Evolutionary conservation across 495 filamentous ascomycete genomes (phyloP), one percentile per base, ranked within the genome.

Genomic region (Hypomontagnella submonticulosa): DNA sequence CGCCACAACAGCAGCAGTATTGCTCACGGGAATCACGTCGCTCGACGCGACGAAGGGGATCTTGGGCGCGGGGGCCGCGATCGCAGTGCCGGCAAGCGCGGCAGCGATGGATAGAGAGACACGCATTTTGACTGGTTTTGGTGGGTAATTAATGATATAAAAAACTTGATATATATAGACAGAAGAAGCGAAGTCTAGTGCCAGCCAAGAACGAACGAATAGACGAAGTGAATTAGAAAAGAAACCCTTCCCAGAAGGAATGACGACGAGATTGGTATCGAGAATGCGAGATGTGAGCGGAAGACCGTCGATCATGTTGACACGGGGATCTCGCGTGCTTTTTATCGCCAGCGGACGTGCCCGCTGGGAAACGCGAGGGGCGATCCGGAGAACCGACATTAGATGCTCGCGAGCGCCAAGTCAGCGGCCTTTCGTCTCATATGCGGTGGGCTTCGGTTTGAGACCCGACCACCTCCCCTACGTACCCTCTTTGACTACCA

Each of bases 211-310:
- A 63, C 49, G 66, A 69, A 63, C 4, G 66, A 63, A 60, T 56
- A 15, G 20, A 27, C n/a, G 19, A 30, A 30, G 11, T 9, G 23
- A 57, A 63, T 47, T n/a, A 62, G 54, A 63, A 37, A 33, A 58
- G 59, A 58, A 58, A 18, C 49, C 65, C 42, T 55, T 63, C 60
- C 23, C 66, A 60, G 60, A 63, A 69, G 60, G 66, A 27, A 69
- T 60, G 49, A 54, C 47, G 42, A 49, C 23, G 54, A 40, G n/a
- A 48, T n/a, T n/a, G n/a, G n/a, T 56, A 48, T 40, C 30, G 15
- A 51, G 48, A 63, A 60, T 27, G 50, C 57, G 55, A 60, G 36
- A 60, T 37, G 41, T 63, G 54, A 59, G 13, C 43, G 37, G 50
- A 19, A 63, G 55, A 63, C 50, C 36, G 60, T 63, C 55, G 66